Evolutionary conservation across 2,329 filamentous ascomycete species (phyloP), one percentile per base, ranked within the genome.

Genomic region (Myriosclerotinia scirpicola): DNA sequence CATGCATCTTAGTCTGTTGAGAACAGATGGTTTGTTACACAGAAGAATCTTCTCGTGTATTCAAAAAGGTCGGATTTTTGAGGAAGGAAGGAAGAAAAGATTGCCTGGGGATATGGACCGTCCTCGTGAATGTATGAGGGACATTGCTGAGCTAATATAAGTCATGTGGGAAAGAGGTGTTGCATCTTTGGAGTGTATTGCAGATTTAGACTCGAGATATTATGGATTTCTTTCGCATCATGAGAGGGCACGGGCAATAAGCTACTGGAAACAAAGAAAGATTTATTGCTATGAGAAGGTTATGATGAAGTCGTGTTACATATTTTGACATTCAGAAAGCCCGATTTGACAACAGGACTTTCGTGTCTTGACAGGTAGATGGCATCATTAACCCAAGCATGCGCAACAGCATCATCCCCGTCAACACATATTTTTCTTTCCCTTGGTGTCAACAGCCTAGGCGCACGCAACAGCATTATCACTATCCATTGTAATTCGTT

Each of bases 1-100:
- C 34, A 59, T 42, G 55, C 55, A 40, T 30, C 36, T 20, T 59
- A n/a, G 55, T 11, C 22, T 12, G n/a, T 59, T 44, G 38, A 59
- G 38, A 59, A 59, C 38, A 42, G 55, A 17, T 46, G 38, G 38
- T 34, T 59, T 59, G 38, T 46, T 5, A 15, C 30, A 26, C 22
- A 59, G 40, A 44, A 14, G 17, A 20, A 46, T 26, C 22, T 59
- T 44, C 38, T 44, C 15, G 55, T 59, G 22, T 26, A 26, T 20
- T 22, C 46, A n/a, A 59, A 59, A 22, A 58, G 14, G 14, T 52
- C 48, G 11, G 48, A 12, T 52, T 12, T 30, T 30, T 52, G 22
- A 52, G 48, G 11, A 14, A 15, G 5, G 15, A 20, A 12, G 14
- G 48, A 52, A 52, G 30, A 14, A 11, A 15, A 22, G 5, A 44